Evolutionary conservation across 768 basidiomycete genomes (phyloP).

Genomic region (Tephrocybe sp.): DNA sequence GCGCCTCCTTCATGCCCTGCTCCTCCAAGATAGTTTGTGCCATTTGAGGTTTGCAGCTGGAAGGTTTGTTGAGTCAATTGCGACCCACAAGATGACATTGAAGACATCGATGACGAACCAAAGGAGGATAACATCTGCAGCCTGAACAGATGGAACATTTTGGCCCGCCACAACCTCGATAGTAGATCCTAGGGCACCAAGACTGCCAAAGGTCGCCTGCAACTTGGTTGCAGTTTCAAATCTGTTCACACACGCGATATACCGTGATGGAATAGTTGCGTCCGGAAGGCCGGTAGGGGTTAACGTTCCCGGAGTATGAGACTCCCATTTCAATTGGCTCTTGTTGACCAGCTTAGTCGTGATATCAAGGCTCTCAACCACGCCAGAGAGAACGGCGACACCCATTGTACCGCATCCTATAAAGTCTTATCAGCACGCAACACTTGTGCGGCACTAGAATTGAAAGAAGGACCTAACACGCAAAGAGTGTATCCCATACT

Average conservation of each 20-base stretch:
- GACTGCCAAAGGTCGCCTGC: conserved; percentile 50
- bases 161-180: conserved; percentile 69
- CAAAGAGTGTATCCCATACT: conserved; percentile 91
- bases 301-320: conserved; percentile 62
- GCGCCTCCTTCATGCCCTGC: conserved; percentile 74
- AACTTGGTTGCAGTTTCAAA: conserved; percentile 72
- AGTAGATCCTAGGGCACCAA: conserved; percentile 57
- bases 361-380: conserved; percentile 75
- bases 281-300: conserved; percentile 66
- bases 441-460: conserved; percentile 2
- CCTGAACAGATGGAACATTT: conserved; percentile 69
- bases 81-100: no score
- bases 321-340: conserved; percentile 34
- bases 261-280: conserved; percentile 70
- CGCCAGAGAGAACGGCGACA: conserved; percentile 89
- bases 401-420: conserved; percentile 99
- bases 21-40: conserved; percentile 72
- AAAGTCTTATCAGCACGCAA: conserved; percentile 16
- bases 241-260: conserved; percentile 85
- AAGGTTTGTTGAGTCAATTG: no score
- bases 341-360: conserved; percentile 23
- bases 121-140: conserved; percentile 83
- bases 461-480: conserved; percentile 65
- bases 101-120: conserved; percentile 64
- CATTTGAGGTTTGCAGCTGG: conserved; percentile 91